Base-by-base conservation (phyloP, 163 green algal genomes). In the Scenedesmus sp. region DNA sequence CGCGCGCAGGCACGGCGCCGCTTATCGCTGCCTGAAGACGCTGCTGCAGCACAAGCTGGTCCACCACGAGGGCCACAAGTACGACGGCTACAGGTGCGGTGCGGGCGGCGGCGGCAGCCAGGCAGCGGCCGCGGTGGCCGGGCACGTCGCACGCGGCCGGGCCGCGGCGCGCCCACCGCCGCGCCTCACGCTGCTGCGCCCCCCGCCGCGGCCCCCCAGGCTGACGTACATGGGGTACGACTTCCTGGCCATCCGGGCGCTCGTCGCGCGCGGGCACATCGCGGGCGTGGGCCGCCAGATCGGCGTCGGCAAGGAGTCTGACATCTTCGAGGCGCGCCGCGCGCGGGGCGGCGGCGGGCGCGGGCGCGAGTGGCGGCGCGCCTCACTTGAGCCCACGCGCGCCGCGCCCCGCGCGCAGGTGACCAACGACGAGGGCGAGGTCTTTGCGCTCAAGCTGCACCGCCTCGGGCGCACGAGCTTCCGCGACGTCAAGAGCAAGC, bases 221-320 rank as follows among this genome's bases (percentile, higher is more conserved):
- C 83, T 99, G 26, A 99, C 97, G 3, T 90, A 92, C 45, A 86
- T 98, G 82, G 97, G 97, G 13, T 99, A 99, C 70, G 97, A 99
- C 85, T 99, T 94, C 82, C 86, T 99, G 18, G 97, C 97, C 18
- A 94, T 99, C 67, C 92, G 95, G 22, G 87, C 93, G 7, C 86
- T 99, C 22, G 83, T 93, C 20, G 88, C 88, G 6, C 84, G 94
- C 0, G 96, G 96, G 4, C 72, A 87, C 34, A 96, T 99, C 57
- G 70, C 71, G 2, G 89, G 86, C 20, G 90, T 99, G 17, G 97
- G 97, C 28, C 84, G 93, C 9, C 92, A 96, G 84, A 98, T 99
- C 45, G 97, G 97, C 18, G 94, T 99, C 18, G 97, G 97, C 48
- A 99, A 99, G 85, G 97, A 99, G 88, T 95, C 91, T 0, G 96